A percentile compares a stretch with the other conserved stretches of the same genome.
Evolutionary conservation across 805 yeast genomes (phyloP).

Genomic region (Starmerella cellae): DNA sequence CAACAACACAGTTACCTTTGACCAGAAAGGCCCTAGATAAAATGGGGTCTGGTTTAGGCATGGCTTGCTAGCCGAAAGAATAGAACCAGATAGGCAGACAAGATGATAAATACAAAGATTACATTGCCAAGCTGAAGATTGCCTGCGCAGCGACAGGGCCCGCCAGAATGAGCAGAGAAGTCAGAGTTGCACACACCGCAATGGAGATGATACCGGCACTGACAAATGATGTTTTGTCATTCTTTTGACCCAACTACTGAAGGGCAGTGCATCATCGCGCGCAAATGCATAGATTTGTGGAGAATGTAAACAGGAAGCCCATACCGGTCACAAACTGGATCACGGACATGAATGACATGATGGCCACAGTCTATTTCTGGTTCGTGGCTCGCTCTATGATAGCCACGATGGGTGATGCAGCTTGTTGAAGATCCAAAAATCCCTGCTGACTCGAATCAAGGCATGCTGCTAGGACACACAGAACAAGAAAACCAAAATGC

Average conservation of each 20-base stretch:
- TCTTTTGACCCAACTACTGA: slow-evolving; percentile 41
- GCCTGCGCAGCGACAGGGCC: slow-evolving; percentile 52
- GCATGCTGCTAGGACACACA: slow-evolving; percentile 39
- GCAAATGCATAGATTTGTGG: slow-evolving; percentile 67
- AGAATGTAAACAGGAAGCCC: slow-evolving; percentile 47
- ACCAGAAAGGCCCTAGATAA: slow-evolving; percentile 42
- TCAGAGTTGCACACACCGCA: slow-evolving; percentile 34
- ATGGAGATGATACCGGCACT: slow-evolving; percentile 48
- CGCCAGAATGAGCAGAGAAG: slow-evolving; percentile 48
- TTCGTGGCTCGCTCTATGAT: slow-evolving; percentile 51
- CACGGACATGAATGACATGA: slow-evolving; percentile 44
- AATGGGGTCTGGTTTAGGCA: slow-evolving; percentile 55
- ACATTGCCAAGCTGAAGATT: slow-evolving; percentile 49
- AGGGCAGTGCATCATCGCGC: slow-evolving; percentile 63
- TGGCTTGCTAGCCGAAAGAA: slow-evolving; percentile 34
- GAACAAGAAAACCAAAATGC: slow-evolving; percentile 44
- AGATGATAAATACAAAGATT: slow-evolving; percentile 55
- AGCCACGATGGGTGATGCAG: slow-evolving; percentile 56
- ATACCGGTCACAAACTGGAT: slow-evolving; percentile 58
- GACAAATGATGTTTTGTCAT: slow-evolving; percentile 53
- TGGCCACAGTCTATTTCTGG: slow-evolving; percentile 48
- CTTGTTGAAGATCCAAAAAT: slow-evolving; percentile 32
- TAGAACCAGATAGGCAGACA: slow-evolving; percentile 44
- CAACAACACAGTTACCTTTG: slow-evolving; percentile 34
- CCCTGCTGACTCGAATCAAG: slow-evolving; percentile 34